These are phyloP conservation scores for Athelia sp. DNA, from an alignment of 1,284 basidiomycete genomes.

Conservation along the genomic window DNA sequence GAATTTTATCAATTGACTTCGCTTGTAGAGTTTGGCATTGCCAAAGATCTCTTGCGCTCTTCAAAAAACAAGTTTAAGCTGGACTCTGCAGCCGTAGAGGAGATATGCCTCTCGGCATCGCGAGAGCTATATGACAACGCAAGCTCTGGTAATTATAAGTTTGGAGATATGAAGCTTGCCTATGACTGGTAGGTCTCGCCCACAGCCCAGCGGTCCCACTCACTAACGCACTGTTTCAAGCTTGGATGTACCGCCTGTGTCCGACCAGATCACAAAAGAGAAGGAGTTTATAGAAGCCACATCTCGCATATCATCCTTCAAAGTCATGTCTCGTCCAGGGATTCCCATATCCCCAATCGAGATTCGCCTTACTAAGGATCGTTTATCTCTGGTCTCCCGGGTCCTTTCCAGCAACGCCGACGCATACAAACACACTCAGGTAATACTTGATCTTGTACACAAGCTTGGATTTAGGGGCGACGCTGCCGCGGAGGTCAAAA, in stretches of 20 bases:
- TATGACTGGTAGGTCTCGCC: conserved; percentile 76
- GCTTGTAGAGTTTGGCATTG: conserved; percentile 71
- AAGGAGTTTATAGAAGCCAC: conserved; percentile 95
- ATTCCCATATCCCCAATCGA: conserved; percentile 84
- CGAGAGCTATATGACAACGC: conserved; percentile 93
- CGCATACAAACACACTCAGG: conserved; percentile 84
- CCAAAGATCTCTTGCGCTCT: conserved; percentile 59
- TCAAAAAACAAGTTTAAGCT: conserved; percentile 49
- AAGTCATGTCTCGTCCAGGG: conserved; percentile 69
- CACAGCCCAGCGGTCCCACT: conserved; percentile 3
- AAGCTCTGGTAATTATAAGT: conserved; percentile 83
- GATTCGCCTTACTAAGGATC: conserved; percentile 84
- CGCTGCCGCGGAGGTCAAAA: conserved; percentile 69
- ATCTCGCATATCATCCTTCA: conserved; percentile 78
- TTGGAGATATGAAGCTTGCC: conserved; percentile 91
- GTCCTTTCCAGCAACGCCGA: conserved; percentile 79
- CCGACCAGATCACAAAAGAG: conserved; percentile 62
- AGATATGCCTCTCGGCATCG: conserved; percentile 75
- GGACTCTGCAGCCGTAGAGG: conserved; percentile 54
- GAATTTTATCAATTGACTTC: conserved; percentile 8
- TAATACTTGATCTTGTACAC: conserved; percentile 82
- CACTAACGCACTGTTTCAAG: conserved; percentile 34
- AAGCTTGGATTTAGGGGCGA: conserved; percentile 82
- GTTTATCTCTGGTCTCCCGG: conserved; percentile 75
- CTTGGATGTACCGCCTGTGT: conserved; percentile 64